Percentiles rank a stretch among this genome's conserved stretches.
phyloP scores from a whole-genome alignment of 495 filamentous ascomycete genomes.

The Daldinia concentrica region DNA sequence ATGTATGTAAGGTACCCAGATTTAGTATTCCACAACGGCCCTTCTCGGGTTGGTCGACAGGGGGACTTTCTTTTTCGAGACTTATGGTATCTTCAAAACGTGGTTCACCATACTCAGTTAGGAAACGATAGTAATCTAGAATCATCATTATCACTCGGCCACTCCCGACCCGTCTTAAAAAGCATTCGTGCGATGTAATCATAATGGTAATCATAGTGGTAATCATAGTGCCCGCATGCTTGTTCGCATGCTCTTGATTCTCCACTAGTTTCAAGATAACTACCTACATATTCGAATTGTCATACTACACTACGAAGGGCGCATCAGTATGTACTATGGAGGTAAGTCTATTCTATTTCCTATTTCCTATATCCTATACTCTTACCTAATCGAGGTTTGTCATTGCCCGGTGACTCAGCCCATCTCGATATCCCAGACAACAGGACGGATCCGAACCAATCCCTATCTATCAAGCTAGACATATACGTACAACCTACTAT shows the following conservation, averaged over 20 bases:
- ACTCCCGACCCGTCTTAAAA: constrained; percentile 14
- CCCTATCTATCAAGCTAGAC: neutral
- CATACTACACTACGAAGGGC: neutral
- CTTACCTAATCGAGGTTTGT: constrained; percentile 32
- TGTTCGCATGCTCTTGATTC: neutral
- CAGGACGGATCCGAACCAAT: neutral
- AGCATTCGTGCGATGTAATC: neutral
- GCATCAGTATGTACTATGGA: neutral
- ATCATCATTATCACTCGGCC: constrained; percentile 16
- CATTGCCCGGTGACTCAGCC: constrained; percentile 35
- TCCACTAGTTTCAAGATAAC: constrained; percentile 12
- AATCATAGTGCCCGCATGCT: neutral
- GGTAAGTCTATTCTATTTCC: neutral
- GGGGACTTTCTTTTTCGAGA: constrained; percentile 27
- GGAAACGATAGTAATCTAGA: constrained; percentile 14
- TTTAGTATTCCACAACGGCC: constrained; percentile 29
- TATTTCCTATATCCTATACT: constrained; percentile 16
- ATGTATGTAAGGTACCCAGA: constrained; percentile 21
- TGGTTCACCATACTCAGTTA: constrained; percentile 26
- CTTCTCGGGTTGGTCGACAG: constrained; percentile 16
- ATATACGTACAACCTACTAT: neutral
- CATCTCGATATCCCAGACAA: neutral
- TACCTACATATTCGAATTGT: constrained; percentile 31
- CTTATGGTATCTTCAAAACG: constrained; percentile 10
- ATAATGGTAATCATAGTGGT: no score